phyloP scores from a whole-genome alignment of 2,329 filamentous ascomycete species.

The Pseudocercospora cruenta region DNA sequence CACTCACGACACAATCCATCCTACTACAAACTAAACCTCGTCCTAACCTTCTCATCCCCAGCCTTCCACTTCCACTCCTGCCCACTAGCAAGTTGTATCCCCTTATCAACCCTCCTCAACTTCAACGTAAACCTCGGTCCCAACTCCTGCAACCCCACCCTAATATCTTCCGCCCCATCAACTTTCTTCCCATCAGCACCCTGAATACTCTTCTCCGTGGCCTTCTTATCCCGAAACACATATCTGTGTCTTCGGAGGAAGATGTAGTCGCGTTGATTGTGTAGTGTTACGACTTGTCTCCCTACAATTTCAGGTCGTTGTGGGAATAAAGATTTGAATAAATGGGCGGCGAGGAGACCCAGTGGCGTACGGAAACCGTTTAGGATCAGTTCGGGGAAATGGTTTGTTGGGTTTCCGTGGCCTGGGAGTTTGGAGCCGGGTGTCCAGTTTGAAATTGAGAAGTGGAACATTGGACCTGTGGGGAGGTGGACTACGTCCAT shows the following conservation, averaged over 20 bases:
- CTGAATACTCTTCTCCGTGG: conserved; percentile 83
- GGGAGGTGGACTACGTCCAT: conserved; percentile 85
- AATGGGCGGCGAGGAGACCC: conserved; percentile 80
- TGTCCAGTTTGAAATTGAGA: conserved; percentile 86
- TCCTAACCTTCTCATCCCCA: conserved; percentile 90
- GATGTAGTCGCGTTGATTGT: conserved; percentile 96
- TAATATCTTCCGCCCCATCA: conserved; percentile 81
- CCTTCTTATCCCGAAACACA: conserved; percentile 84
- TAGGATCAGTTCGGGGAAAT: conserved; percentile 85
- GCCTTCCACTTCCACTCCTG: conserved; percentile 97
- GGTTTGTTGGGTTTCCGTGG: conserved; percentile 86
- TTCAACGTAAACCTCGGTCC: conserved; percentile 85
- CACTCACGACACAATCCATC: no score
- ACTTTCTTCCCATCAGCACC: conserved; percentile 81
- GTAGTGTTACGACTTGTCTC: conserved; percentile 85
- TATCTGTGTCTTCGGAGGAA: conserved; percentile 91
- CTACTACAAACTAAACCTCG: conserved; percentile 81
- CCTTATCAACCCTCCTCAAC: conserved; percentile 86
- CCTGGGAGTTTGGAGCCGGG: conserved; percentile 85
- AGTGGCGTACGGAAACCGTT: conserved; percentile 96
- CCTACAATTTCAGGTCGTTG: conserved; percentile 80
- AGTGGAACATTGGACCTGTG: conserved; percentile 86
- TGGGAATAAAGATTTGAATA: conserved; percentile 82
- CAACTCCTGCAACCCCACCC: conserved; percentile 86
- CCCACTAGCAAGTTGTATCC: conserved; percentile 74